These are phyloP conservation scores for Aspergillus sparsus DNA, from an alignment of 495 filamentous ascomycete genomes.

Conservation along the genomic window DNA sequence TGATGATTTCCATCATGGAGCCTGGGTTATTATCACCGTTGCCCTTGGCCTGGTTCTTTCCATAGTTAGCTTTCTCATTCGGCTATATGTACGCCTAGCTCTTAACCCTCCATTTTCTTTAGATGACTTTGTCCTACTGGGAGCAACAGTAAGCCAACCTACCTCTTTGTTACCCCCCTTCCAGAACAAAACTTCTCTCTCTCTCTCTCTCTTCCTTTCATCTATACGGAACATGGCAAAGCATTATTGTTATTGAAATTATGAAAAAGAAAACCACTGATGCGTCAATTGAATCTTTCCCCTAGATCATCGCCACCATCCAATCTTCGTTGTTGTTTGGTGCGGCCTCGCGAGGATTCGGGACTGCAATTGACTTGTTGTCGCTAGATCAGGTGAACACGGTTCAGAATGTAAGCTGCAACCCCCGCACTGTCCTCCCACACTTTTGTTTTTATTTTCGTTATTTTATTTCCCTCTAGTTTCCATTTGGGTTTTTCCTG, in stretches of 20 bases:
- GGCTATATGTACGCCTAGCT: slow-evolving; percentile 46
- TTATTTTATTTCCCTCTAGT: background rate
- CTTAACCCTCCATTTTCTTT: slow-evolving; percentile 40
- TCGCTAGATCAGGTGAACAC: slow-evolving; percentile 28
- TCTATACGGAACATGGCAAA: background rate
- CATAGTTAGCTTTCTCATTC: slow-evolving; percentile 45
- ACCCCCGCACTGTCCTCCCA: background rate
- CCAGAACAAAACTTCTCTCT: background rate
- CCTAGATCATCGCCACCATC: slow-evolving; percentile 34
- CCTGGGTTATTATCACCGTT: slow-evolving; percentile 49
- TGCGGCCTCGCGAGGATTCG: slow-evolving; percentile 41
- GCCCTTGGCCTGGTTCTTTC: slow-evolving; percentile 52
- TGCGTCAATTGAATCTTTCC: background rate
- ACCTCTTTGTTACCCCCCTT: background rate
- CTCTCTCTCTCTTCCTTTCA: background rate
- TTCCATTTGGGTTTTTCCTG: background rate
- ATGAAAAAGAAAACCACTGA: background rate
- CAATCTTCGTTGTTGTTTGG: slow-evolving; percentile 42
- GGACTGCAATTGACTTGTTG: slow-evolving; percentile 42
- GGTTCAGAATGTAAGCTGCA: slow-evolving; percentile 39
- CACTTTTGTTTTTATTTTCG: background rate
- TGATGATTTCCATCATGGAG: slow-evolving; percentile 44
- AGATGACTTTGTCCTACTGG: slow-evolving; percentile 43
- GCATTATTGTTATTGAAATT: background rate
- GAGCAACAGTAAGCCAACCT: slow-evolving; percentile 37